Conservation (phyloP, 805 yeast genomes). For the Candida argentea region DNA sequence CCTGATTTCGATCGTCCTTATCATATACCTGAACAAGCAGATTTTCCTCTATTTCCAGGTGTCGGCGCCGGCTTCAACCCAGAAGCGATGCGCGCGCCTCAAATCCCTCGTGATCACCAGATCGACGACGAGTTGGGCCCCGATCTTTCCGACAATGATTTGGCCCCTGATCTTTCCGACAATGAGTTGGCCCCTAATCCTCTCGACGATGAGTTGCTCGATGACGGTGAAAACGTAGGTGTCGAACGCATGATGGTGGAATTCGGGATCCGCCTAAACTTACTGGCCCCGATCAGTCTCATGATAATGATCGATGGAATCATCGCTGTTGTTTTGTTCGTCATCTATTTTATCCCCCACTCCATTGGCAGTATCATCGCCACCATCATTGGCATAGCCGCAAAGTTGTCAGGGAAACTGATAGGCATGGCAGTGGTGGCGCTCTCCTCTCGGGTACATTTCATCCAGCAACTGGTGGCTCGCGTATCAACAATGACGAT, state of each 20-base stretch:
- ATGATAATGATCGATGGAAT: conserved; percentile 21
- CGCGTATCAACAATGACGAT: background rate
- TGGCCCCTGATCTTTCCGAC: background rate
- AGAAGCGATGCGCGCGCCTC: too few species aligned
- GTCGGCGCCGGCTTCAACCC: too few species aligned
- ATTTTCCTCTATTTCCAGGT: too few species aligned
- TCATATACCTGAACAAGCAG: too few species aligned
- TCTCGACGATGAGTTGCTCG: background rate
- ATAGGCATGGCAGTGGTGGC: background rate
- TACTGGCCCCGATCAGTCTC: conserved; percentile 26
- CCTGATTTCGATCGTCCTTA: too few species aligned
- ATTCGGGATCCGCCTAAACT: conserved; percentile 24
- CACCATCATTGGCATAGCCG: background rate
- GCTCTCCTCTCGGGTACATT: background rate
- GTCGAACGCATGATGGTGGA: conserved; percentile 22
- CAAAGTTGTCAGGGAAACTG: background rate
- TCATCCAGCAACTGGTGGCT: too few species aligned
- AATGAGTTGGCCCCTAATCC: background rate
- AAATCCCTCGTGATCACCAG: too few species aligned
- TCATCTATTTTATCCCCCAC: conserved; percentile 40
- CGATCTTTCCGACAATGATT: too few species aligned
- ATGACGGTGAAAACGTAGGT: conserved; percentile 8
- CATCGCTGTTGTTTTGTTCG: conserved; percentile 26
- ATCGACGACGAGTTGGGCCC: too few species aligned
- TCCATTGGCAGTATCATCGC: conserved; percentile 24